Base-by-base conservation (phyloP, 1,139 yeast genomes). In the Taphrina pruni region DNA sequence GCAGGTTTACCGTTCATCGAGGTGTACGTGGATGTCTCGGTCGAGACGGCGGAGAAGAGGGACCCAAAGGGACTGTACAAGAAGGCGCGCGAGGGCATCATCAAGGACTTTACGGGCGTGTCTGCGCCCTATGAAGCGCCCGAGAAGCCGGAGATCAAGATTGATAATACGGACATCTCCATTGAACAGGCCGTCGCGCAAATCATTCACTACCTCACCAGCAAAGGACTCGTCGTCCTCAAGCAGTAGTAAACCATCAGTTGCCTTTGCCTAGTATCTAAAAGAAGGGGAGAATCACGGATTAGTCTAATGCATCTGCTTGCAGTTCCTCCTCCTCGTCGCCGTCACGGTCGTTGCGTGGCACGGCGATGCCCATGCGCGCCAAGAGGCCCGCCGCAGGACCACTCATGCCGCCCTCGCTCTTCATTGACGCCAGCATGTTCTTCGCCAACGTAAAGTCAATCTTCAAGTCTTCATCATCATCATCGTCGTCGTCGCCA, bases 51-150 rank as follows among this genome's bases (percentile, higher is more conserved):
- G 67, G 98, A 93, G 82, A 85, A 90, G 79, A 89, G 98, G 80
- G 98, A 93, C 79, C 98, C 98, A 73, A 93, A 93, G 83, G 98
- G 98, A 9, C 83, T 93, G 74, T 93, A 93, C 82, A 91, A 92
- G 81, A 93, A 93, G 84, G 98, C 98, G 32, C 87, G 97, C 78
- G 96, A 92, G 76, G 98, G 98, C 43, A 82, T 89, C 72, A 93
- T 93, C 78, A 68, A 68, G 56, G 97, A 93, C 77, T 93, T 93
- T 81, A 93, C 98, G 32, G 98, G 98, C 70, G 88, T 93, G 72
- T 88, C 93, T 74, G 97, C 97, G 17, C 98, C 98, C 51, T 93
- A 93, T 78, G 98, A 93, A 82, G 95, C 90, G 1, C 98, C 98
- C 62, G 88, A 85, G 73, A 77, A 80, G 46, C 90, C 98, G 52